These are phyloP conservation scores for Bauhinia variegata DNA, from an alignment of 306 rosid species.

Conservation along the genomic window DNA sequence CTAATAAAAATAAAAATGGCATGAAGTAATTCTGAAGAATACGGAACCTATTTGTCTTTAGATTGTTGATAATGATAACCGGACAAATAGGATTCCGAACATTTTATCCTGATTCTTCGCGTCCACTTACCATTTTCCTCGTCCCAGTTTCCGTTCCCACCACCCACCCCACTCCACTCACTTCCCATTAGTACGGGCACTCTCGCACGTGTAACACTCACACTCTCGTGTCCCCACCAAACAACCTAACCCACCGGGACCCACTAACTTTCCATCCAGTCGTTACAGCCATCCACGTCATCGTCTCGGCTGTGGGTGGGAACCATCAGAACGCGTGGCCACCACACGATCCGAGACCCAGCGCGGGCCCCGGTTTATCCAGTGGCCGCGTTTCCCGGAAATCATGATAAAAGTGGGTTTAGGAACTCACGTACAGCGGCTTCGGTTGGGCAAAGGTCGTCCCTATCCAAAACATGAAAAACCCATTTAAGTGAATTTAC, in stretches of 20 bases:
- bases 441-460: neutral
- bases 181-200: too few relatives aligned
- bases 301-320: neutral
- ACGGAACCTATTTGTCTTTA: neutral
- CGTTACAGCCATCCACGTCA: too few relatives aligned
- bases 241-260: neutral
- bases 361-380: constrained; percentile 44
- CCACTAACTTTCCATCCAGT: neutral
- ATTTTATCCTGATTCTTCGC: neutral
- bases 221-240: too few relatives aligned
- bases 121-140: constrained; percentile 40
- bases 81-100: neutral
- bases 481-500: neutral
- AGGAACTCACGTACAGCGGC: neutral
- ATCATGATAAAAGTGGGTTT: neutral
- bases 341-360: constrained; percentile 16
- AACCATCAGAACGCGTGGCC: constrained; percentile 1
- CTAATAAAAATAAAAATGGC: too few relatives aligned
- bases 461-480: constrained; percentile 40
- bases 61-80: neutral
- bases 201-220: too few relatives aligned
- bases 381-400: constrained; percentile 46
- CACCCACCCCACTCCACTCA: too few relatives aligned
- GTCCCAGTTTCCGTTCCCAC: constrained; percentile 12
- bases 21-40: neutral